Conservation (phyloP, 1,139 yeast genomes). For the Nakaseomyces glabratus region DNA sequence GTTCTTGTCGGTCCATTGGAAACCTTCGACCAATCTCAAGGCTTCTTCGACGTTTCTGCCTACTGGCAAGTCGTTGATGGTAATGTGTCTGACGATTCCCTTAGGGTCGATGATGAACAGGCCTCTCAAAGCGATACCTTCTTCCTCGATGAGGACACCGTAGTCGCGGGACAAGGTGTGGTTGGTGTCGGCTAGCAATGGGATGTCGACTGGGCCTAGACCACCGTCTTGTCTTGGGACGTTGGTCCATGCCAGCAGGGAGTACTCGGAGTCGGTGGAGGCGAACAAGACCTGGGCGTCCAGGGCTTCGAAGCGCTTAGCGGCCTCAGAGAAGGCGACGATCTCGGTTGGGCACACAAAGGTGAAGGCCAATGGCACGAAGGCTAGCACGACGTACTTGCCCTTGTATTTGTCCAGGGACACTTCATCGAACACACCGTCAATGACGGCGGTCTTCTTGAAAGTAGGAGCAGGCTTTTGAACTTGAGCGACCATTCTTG, state of each 20-base stretch:
- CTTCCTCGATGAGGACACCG: constrained; percentile 94
- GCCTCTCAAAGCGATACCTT: constrained; percentile 95
- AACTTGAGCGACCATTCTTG: constrained; percentile 71
- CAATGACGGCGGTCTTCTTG: constrained; percentile 93
- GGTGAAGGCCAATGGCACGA: constrained; percentile 98
- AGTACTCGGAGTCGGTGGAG: constrained; percentile 96
- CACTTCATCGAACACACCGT: constrained; percentile 91
- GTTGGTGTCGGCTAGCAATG: constrained; percentile 94
- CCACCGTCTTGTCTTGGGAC: constrained; percentile 97
- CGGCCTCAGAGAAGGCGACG: constrained; percentile 95
- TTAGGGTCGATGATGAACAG: constrained; percentile 94
- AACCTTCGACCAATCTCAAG: constrained; percentile 92
- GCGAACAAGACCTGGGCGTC: constrained; percentile 88
- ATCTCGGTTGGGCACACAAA: constrained; percentile 99
- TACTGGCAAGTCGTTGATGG: constrained; percentile 96
- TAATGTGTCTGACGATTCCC: constrained; percentile 88
- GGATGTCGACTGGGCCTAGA: constrained; percentile 88
- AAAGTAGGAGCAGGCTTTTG: constrained; percentile 95
- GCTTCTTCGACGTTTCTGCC: constrained; percentile 99
- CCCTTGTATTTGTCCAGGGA: constrained; percentile 93
- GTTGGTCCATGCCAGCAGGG: constrained; percentile 96
- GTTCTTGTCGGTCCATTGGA: constrained; percentile 97
- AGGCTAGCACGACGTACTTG: constrained; percentile 93
- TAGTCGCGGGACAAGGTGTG: constrained; percentile 89
- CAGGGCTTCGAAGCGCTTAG: constrained; percentile 76